Evolutionary conservation across 148 eudicot genomes (phyloP).

Genomic region (Vaccinium darrowii): DNA sequence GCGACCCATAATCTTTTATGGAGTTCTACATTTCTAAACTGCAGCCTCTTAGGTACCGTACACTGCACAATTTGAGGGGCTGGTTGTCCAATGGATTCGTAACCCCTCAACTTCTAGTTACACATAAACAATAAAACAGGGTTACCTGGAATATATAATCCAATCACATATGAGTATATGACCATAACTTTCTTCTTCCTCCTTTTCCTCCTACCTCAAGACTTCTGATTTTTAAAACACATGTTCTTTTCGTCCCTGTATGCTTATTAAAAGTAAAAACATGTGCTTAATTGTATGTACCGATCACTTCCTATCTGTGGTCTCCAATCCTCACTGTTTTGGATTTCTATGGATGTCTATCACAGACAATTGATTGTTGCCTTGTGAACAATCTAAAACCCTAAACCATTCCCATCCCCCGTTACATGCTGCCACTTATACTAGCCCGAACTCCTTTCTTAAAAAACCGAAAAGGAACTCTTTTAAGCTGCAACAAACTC

Average conservation of each 20-base stretch:
- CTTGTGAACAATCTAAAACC: not conserved
- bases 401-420: not conserved
- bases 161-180: no score
- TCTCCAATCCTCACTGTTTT: not conserved
- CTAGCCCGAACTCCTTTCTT: not conserved
- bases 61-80: no score
- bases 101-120: no score
- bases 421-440: not conserved
- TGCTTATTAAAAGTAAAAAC: not conserved
- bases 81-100: no score
- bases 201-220: not conserved
- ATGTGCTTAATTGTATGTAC: not conserved
- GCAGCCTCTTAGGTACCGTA: not conserved
- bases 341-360: not conserved
- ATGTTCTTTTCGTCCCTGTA: not conserved
- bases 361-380: not conserved
- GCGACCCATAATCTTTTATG: not conserved
- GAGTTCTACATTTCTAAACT: not conserved
- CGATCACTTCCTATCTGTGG: no score
- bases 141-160: no score
- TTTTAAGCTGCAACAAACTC: not conserved
- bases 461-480: not conserved
- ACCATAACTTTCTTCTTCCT: not conserved
- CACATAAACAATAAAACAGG: no score
- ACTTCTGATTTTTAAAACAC: not conserved